Percentiles rank a stretch among this genome's conserved stretches.
phyloP scores from a whole-genome alignment of 2,329 filamentous ascomycete genomes.

The Gremmenia infestans region DNA sequence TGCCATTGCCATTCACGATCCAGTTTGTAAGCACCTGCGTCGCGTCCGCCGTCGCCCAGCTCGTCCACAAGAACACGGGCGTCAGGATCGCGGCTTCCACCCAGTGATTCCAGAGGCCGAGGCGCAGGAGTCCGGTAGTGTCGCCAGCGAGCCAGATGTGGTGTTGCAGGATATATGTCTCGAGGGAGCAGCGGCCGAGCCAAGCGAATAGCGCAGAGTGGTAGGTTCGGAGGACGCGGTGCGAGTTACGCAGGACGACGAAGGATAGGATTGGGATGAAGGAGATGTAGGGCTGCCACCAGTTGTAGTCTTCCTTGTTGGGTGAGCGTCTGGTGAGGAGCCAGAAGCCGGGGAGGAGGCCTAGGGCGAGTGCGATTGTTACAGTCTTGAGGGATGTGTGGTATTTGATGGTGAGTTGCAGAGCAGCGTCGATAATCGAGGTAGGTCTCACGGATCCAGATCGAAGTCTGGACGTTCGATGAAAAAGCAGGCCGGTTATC shows the following conservation, averaged over 20 bases:
- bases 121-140: slow-evolving; percentile 45
- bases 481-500: slow-evolving; percentile 40
- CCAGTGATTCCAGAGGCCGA: slow-evolving; percentile 30
- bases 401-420: slow-evolving; percentile 13
- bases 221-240: slow-evolving; percentile 36
- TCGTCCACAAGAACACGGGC: slow-evolving; percentile 39
- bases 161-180: slow-evolving; percentile 55
- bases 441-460: slow-evolving; percentile 20
- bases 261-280: slow-evolving; percentile 49
- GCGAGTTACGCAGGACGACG: slow-evolving; percentile 47
- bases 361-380: slow-evolving; percentile 16
- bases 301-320: slow-evolving; percentile 42
- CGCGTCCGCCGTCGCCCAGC: slow-evolving; percentile 34
- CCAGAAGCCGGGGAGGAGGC: slow-evolving; percentile 21
- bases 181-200: slow-evolving; percentile 52
- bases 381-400: slow-evolving; percentile 9
- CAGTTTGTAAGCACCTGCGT: slow-evolving; percentile 35
- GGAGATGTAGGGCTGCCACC: slow-evolving; percentile 48
- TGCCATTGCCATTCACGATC: slow-evolving; percentile 29
- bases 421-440: slow-evolving; percentile 17
- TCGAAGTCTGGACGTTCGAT: slow-evolving; percentile 29
- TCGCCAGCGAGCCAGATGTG: slow-evolving; percentile 59
- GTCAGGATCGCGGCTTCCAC: slow-evolving; percentile 37
- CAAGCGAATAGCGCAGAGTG: slow-evolving; percentile 46
- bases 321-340: slow-evolving; percentile 19